phyloP scores from a whole-genome alignment of 2,329 filamentous ascomycete species.

The Sporothrix euskadiensis region DNA sequence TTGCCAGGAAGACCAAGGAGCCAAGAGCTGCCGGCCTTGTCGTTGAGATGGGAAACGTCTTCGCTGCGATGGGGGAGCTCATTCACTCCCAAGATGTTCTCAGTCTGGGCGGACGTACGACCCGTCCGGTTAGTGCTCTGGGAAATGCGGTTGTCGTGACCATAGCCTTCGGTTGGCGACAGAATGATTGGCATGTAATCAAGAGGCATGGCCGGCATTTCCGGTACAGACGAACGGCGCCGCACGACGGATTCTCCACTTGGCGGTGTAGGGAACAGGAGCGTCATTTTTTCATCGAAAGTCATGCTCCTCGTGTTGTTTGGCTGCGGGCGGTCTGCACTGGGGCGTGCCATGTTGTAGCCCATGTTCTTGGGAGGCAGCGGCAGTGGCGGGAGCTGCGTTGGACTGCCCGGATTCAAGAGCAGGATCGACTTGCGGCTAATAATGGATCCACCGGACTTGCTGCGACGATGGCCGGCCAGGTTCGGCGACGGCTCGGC shows the following conservation, averaged over 20 bases:
- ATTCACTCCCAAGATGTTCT: constrained; percentile 45
- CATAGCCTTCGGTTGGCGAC: constrained; percentile 33
- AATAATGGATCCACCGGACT: constrained; percentile 51
- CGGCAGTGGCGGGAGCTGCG: constrained; percentile 55
- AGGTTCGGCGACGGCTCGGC: constrained; percentile 44
- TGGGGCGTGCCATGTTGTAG: constrained; percentile 6
- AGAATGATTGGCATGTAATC: constrained; percentile 36
- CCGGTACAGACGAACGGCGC: constrained; percentile 48
- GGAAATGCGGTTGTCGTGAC: constrained; percentile 35
- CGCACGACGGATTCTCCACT: constrained; percentile 34
- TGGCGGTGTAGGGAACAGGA: constrained; percentile 49
- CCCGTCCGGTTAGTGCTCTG: constrained; percentile 43
- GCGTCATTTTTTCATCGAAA: constrained; percentile 57
- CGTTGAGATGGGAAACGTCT: constrained; percentile 30
- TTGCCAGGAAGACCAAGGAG: constrained; percentile 40
- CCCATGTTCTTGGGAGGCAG: constrained; percentile 51
- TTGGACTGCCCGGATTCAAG: constrained; percentile 49
- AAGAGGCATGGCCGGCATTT: constrained; percentile 45
- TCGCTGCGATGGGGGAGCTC: constrained; percentile 34
- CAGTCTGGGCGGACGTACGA: constrained; percentile 43
- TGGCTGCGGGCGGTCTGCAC: constrained; percentile 45
- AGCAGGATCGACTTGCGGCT: constrained; percentile 50
- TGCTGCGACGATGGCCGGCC: constrained; percentile 49
- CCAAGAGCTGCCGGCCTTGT: constrained; percentile 44
- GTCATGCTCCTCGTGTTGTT: constrained; percentile 61